Evolutionary conservation across 208 protist genomes (phyloP).

Genomic region (Trypanosomatidae sp.): DNA sequence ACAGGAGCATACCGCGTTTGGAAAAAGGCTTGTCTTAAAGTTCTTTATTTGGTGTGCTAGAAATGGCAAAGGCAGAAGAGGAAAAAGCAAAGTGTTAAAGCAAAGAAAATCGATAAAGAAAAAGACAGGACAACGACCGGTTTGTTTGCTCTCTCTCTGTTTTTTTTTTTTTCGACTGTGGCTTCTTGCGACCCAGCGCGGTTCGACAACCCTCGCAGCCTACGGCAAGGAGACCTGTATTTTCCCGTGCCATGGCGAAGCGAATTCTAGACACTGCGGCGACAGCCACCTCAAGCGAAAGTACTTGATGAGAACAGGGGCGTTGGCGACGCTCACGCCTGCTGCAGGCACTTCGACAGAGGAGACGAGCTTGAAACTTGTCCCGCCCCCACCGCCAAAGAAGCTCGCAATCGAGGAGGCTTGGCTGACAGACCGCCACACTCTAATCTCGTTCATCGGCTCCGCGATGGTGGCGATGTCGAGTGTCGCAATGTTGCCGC

Average conservation of each 20-base stretch:
- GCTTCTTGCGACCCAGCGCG: no score
- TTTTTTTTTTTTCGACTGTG: no score
- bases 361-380: constrained; percentile 31
- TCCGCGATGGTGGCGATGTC: constrained; percentile 76
- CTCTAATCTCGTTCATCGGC: constrained; percentile 50
- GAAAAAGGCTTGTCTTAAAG: no score
- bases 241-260: constrained; percentile 72
- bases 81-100: no score
- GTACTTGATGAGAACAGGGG: constrained; percentile 35
- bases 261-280: constrained; percentile 76
- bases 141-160: background rate
- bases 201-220: no score
- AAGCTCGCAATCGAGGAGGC: constrained; percentile 34
- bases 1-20: no score
- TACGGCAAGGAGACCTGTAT: constrained; percentile 41
- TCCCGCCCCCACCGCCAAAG: constrained; percentile 23
- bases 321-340: background rate
- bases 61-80: no score
- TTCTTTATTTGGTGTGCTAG: no score
- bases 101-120: no score
- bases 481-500: constrained; percentile 61
- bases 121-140: no score
- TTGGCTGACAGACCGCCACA: constrained; percentile 66
- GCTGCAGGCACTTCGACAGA: constrained; percentile 29
- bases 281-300: constrained; percentile 76